Conservation (phyloP, 1,284 basidiomycete species). For the Apiotrichum porosum region DNA sequence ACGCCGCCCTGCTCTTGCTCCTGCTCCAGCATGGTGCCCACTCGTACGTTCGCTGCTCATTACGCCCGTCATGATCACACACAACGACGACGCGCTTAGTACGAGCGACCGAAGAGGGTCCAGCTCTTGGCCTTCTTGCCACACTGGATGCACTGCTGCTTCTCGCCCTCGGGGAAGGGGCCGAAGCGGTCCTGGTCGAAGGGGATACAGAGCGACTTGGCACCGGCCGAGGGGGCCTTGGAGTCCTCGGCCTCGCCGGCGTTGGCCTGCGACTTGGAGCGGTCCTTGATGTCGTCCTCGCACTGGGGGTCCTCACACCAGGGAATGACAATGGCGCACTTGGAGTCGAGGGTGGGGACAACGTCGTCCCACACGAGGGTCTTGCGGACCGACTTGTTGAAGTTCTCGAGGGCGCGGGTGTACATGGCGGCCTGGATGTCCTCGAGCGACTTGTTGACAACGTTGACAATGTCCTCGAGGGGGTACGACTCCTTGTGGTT, state of each 20-base stretch:
- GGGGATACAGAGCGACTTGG: slow-evolving; percentile 95
- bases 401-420: slow-evolving; percentile 66
- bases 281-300: slow-evolving; percentile 98
- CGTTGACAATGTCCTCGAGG: slow-evolving; percentile 58
- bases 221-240: slow-evolving; percentile 93
- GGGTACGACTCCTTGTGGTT: slow-evolving; percentile 72
- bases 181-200: slow-evolving; percentile 84
- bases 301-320: slow-evolving; percentile 95
- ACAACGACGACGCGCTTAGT: no score
- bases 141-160: slow-evolving; percentile 80
- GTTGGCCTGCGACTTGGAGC: slow-evolving; percentile 63
- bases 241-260: slow-evolving; percentile 74
- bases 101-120: slow-evolving; percentile 76
- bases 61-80: no score
- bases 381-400: slow-evolving; percentile 67
- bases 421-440: slow-evolving; percentile 91
- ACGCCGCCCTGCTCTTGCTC: no score
- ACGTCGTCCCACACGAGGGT: slow-evolving; percentile 86
- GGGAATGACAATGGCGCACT: slow-evolving; percentile 83
- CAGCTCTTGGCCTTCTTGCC: slow-evolving; percentile 80
- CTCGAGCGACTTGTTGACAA: slow-evolving; percentile 66
- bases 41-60: no score
- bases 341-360: slow-evolving; percentile 82
- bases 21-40: no score
- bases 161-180: slow-evolving; percentile 59